Evolutionary conservation across 768 basidiomycete species (phyloP), one percentile per base, ranked within the genome.

Genomic region (Cubamyces lactineus): DNA sequence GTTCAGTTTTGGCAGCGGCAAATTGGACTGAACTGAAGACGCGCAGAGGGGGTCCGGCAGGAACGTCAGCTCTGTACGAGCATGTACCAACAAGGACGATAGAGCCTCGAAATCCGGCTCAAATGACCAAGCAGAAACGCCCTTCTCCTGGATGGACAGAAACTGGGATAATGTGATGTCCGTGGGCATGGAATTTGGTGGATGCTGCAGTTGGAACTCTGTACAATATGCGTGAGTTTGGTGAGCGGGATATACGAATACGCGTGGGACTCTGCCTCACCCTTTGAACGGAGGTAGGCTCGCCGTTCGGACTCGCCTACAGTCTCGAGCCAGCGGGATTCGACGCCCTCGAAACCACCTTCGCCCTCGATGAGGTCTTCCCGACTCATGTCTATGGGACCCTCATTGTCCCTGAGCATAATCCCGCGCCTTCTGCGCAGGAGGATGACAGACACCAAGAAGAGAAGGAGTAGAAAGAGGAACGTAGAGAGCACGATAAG

Each of bases 111-210:
- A 98, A 74, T 98, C 97, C 39, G 97, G 97, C 74, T 99, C 97
- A 72, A 99, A 99, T 41, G 88, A 95, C 97, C 97, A 99, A 17
- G 97, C 97, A 26, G 96, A 96, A 47, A 99, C 96, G 66, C 97
- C 97, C 72, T 99, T 99, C 77, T 99, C 97, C 73, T 99, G 97
- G 60, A 99, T 99, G 26, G 96, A 95, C 21, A 99, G 87, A 77
- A 98, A 98, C 71, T 99, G 97, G 9, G 96, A 96, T 55, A 99
- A 81, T 0, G 96, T 99, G 76, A 99, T 98, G 74, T 99, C 97
- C 53, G 96, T 96, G 23, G 96, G 93, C 46, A 90, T 81, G n/a
- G 97, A 98, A 72, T 96, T 94, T 34, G 97, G 96, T 5, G 92
- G 93, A 75, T 96, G 96, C 73, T 92, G 89, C 24, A 87, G 63